Evolutionary conservation across 228 moss, liverwort and hornwort species (phyloP).

Genomic region (Sphagnum fallax): DNA sequence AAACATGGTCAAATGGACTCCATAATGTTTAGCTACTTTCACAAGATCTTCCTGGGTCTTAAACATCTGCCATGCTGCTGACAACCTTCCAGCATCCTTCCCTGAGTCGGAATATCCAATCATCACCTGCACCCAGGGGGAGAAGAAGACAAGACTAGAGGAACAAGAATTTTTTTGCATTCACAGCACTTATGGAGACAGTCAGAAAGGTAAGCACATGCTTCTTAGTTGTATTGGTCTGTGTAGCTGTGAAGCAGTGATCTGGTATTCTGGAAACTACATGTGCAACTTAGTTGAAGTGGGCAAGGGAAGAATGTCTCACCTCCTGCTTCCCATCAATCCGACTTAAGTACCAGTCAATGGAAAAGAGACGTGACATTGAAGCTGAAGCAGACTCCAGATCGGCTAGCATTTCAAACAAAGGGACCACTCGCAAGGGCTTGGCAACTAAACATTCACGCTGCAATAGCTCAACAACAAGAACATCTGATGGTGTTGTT

Average conservation of each 20-base stretch:
- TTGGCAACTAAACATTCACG: conserved; percentile 44
- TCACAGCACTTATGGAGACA: neutral
- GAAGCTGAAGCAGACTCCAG: conserved; percentile 53
- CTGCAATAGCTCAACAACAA: conserved; percentile 59
- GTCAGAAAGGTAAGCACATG: too few species aligned
- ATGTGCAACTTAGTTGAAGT: neutral
- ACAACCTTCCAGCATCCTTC: conserved; percentile 59
- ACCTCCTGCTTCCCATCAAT: conserved; percentile 66
- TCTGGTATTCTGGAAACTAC: neutral
- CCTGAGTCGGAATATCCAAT: conserved; percentile 89
- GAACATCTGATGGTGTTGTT: conserved; percentile 57
- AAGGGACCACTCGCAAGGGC: conserved; percentile 56
- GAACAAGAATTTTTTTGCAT: neutral
- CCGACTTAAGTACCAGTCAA: conserved; percentile 60
- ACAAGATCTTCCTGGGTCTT: conserved; percentile 92
- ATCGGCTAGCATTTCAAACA: conserved; percentile 64
- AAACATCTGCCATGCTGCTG: conserved; percentile 71
- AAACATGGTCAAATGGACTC: conserved; percentile 83
- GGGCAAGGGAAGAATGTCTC: neutral
- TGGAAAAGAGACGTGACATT: conserved; percentile 58
- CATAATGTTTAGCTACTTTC: conserved; percentile 81
- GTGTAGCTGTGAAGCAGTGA: neutral
- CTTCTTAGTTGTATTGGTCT: neutral
- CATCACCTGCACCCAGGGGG: conserved; percentile 54
- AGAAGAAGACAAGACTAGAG: neutral